Conservation (phyloP, 225 moss, liverwort and hornwort genomes). For the Neckera pumila region DNA sequence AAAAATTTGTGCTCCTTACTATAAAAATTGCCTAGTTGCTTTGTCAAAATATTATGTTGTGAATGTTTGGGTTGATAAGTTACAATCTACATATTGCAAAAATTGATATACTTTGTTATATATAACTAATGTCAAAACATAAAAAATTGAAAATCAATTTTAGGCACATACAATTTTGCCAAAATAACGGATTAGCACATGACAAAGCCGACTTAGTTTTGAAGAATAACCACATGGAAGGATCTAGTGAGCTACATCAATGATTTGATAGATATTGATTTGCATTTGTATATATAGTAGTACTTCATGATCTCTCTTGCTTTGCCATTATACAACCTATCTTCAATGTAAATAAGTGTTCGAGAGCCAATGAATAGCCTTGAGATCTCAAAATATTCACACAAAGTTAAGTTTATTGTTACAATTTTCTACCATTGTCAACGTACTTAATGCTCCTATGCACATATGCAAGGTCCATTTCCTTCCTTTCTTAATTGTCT, state of each 20-base stretch:
- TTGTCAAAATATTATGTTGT: no score
- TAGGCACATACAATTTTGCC: no score
- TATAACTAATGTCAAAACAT: background rate
- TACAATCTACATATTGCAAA: no score
- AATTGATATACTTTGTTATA: background rate
- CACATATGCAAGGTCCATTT: background rate
- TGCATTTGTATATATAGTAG: background rate
- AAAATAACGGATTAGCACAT: background rate
- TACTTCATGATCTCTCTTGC: background rate
- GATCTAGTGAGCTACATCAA: background rate
- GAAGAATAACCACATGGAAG: background rate
- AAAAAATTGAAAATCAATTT: background rate
- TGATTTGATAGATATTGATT: background rate
- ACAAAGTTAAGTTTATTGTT: background rate
- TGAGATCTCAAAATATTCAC: background rate
- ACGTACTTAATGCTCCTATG: background rate
- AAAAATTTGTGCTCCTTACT: no score
- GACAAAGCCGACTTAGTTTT: background rate
- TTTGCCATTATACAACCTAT: background rate
- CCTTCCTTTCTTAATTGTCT: background rate
- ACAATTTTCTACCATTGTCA: background rate
- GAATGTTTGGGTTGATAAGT: no score
- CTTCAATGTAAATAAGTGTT: background rate
- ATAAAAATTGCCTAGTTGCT: no score
- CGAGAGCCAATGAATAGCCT: background rate